phyloP scores from a whole-genome alignment of 495 filamentous ascomycete species.

The Bacidia rubella region DNA sequence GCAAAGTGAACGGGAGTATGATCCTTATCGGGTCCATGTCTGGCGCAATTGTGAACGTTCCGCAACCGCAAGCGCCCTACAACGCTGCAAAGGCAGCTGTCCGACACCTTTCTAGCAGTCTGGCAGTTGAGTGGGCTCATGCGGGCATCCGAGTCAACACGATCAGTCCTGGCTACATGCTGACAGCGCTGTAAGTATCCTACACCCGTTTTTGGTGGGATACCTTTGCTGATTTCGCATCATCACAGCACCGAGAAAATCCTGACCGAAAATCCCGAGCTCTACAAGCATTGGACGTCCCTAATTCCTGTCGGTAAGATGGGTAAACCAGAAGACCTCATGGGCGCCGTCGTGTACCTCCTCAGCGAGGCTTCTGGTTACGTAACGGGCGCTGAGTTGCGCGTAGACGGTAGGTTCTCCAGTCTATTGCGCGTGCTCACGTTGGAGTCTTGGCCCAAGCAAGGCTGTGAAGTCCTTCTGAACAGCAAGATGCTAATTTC shows the following conservation, averaged over 20 bases:
- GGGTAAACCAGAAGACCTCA: constrained; percentile 82
- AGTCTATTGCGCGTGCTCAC: too few species aligned
- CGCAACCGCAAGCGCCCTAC: constrained; percentile 87
- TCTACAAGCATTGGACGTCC: constrained; percentile 76
- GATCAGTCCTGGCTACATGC: constrained; percentile 87
- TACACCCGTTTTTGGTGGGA: too few species aligned
- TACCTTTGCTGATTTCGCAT: constrained; percentile 5
- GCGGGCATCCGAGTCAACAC: constrained; percentile 79
- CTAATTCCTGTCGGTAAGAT: constrained; percentile 85
- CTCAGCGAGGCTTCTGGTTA: constrained; percentile 75
- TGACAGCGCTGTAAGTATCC: constrained; percentile 67
- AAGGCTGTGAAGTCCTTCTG: background rate
- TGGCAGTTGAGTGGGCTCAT: constrained; percentile 84
- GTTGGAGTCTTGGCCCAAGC: too few species aligned
- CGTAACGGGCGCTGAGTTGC: constrained; percentile 79
- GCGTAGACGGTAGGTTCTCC: constrained; percentile 66
- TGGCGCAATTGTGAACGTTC: constrained; percentile 81
- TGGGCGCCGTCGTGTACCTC: constrained; percentile 85
- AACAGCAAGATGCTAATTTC: background rate
- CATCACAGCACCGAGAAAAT: constrained; percentile 73
- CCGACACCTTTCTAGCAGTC: constrained; percentile 60
- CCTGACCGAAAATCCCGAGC: constrained; percentile 78
- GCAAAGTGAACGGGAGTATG: constrained; percentile 66
- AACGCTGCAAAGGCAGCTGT: constrained; percentile 85
- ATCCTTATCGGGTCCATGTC: constrained; percentile 96